Evolutionary conservation across 2,329 filamentous ascomycete species (phyloP), one percentile per base, ranked within the genome.

Genomic region (Colletotrichum sp.): DNA sequence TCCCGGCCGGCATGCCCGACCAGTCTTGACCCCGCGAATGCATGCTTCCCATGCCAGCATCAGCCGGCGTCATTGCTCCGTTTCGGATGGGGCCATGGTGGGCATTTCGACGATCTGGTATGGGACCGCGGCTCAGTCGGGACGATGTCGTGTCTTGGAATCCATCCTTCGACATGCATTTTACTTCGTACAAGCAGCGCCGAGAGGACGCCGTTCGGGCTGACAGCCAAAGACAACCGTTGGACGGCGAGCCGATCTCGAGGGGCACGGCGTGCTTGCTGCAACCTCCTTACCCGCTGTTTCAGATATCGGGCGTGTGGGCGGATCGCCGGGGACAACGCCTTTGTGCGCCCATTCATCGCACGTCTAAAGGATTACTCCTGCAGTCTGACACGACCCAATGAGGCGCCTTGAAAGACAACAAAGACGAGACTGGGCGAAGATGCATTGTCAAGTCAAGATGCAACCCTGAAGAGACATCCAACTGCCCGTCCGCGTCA

Each of bases 211-310:
- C 59, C 13, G 28, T 71, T 71, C 24, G 39, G 39, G 16, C 57
- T 68, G 34, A 68, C n/a, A 62, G 62, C 24, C 32, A 68, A 59
- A 68, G 30, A 68, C 28, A 32, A 39, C 34, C 24, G 30, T 68
- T 39, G n/a, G 21, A 30, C 64, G 28, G 62, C 28, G 44, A 68
- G 63, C 26, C 55, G 55, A 76, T 73, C 63, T 39, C 34, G 69
- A n/a, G 30, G 62, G 63, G 57, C 64, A 73, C 57, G 66, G 69
- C 69, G 59, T 67, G 60, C 44, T n/a, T 59, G 63, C 73, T 68
- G 73, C 69, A 64, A 63, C 63, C 73, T 64, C 57, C 73, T 72
- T 72, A 64, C 63, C 73, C 69, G 64, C 73, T 76, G 73, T 76
- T 76, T 76, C 73, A 76, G 64, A 76, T 73, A 64, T 59, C 57